These are phyloP conservation scores for Blastocladiella britannica DNA, from an alignment of 192 early-diverging fungal species.

Conservation along the genomic window DNA sequence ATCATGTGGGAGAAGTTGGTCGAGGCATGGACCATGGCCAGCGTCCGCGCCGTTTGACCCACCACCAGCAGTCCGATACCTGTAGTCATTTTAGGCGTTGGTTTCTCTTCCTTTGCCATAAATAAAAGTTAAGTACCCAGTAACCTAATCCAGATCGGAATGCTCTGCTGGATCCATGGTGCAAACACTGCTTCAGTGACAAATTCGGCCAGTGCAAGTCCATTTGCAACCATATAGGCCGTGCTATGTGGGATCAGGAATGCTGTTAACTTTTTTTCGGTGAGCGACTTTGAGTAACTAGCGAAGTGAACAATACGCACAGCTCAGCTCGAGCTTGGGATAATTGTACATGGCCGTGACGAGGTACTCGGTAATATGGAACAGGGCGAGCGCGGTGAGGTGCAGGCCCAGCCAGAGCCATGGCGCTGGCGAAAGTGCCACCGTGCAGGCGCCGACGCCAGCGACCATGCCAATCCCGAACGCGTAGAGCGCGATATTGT, in stretches of 20 bases:
- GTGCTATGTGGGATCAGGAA: no score
- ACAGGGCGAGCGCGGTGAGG: constrained; percentile 38
- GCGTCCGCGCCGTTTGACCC: constrained; percentile 52
- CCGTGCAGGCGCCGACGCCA: constrained; percentile 40
- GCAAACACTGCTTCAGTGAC: neutral
- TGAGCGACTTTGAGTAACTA: no score
- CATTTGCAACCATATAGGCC: no score
- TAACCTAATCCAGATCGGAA: constrained; percentile 1
- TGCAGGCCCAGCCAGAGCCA: constrained; percentile 45
- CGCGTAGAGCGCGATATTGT: constrained; percentile 60
- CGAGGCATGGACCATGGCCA: constrained; percentile 81
- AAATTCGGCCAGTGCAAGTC: no score
- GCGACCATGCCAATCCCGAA: constrained; percentile 41
- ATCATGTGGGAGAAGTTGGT: constrained; percentile 73
- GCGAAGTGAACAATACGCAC: constrained; percentile 34
- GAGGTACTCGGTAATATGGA: constrained; percentile 75
- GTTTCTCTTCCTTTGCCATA: neutral
- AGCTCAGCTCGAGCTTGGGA: constrained; percentile 40
- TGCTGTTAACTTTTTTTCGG: no score
- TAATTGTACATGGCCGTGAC: constrained; percentile 62
- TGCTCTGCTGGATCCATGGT: neutral
- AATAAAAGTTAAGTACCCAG: neutral
- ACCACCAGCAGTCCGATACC: constrained; percentile 39
- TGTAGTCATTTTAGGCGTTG: constrained; percentile 11
- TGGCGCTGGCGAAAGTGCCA: no score